Conservation (phyloP, 2,329 filamentous ascomycete species). For the Monosporascus cannonballus region DNA sequence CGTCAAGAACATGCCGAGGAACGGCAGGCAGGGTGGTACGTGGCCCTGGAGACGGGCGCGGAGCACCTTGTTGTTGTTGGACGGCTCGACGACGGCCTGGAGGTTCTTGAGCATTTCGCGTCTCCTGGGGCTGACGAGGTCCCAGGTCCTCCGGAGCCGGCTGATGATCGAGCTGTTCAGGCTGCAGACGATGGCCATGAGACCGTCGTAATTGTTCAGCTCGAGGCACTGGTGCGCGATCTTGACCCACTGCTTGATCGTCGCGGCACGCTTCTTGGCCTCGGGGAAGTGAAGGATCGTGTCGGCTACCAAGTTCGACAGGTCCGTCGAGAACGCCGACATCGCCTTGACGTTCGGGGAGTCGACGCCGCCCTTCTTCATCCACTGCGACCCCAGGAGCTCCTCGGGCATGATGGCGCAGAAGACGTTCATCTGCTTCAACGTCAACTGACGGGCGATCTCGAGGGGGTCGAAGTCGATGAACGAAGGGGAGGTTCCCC, state of each 20-base stretch:
- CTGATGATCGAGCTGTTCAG: slow-evolving; percentile 87
- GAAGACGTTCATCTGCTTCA: slow-evolving; percentile 88
- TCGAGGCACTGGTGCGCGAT: slow-evolving; percentile 80
- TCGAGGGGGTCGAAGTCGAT: slow-evolving; percentile 90
- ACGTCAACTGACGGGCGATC: slow-evolving; percentile 82
- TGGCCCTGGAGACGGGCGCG: slow-evolving; percentile 78
- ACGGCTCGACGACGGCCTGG: slow-evolving; percentile 79
- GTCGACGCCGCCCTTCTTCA: slow-evolving; percentile 72
- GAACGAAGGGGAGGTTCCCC: slow-evolving; percentile 64
- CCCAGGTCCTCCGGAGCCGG: slow-evolving; percentile 88
- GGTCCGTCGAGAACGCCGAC: slow-evolving; percentile 84
- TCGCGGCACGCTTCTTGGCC: slow-evolving; percentile 79
- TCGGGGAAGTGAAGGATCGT: slow-evolving; percentile 86
- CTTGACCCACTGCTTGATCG: slow-evolving; percentile 99
- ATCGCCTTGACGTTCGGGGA: slow-evolving; percentile 90
- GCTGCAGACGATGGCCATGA: slow-evolving; percentile 96
- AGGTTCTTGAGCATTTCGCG: slow-evolving; percentile 73
- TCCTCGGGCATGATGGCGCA: slow-evolving; percentile 90
- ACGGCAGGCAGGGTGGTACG: slow-evolving; percentile 87
- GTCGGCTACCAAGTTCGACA: slow-evolving; percentile 89
- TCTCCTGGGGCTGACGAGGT: slow-evolving; percentile 75
- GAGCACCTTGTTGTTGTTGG: slow-evolving; percentile 84
- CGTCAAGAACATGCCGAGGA: slow-evolving; percentile 92
- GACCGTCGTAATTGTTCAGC: slow-evolving; percentile 89
- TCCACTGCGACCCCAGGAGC: slow-evolving; percentile 87